A percentile compares a stretch with the other conserved stretches of the same genome.
Evolutionary conservation across 2,329 filamentous ascomycete genomes (phyloP).

Genomic region (Bipolaris gigantea): DNA sequence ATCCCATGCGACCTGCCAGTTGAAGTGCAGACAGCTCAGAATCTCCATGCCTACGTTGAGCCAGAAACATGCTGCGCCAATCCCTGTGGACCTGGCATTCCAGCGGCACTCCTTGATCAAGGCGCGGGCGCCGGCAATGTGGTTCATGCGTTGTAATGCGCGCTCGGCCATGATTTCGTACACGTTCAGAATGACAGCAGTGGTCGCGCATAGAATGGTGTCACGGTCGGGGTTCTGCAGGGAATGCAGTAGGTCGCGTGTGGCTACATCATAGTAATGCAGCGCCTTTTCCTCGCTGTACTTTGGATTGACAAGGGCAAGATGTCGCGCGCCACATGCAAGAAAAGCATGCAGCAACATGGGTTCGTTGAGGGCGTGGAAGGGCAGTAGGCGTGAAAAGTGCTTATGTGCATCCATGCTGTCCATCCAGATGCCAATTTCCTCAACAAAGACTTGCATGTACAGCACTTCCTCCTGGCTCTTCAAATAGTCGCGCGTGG

Average conservation of each 20-base stretch:
- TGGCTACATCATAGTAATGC: slow-evolving; percentile 84
- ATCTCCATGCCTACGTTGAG: slow-evolving; percentile 88
- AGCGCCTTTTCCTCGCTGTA: slow-evolving; percentile 77
- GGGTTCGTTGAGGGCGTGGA: slow-evolving; percentile 76
- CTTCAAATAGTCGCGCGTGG: slow-evolving; percentile 65
- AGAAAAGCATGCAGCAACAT: slow-evolving; percentile 89
- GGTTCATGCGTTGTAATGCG: slow-evolving; percentile 79
- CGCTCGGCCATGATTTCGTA: slow-evolving; percentile 91
- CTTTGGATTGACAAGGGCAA: slow-evolving; percentile 69
- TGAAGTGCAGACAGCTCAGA: slow-evolving; percentile 82
- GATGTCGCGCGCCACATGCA: slow-evolving; percentile 82
- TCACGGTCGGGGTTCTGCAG: slow-evolving; percentile 85
- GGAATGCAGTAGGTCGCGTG: slow-evolving; percentile 72
- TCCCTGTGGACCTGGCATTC: slow-evolving; percentile 76
- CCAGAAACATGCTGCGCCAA: slow-evolving; percentile 92
- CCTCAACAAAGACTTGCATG: slow-evolving; percentile 89
- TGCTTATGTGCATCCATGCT: slow-evolving; percentile 82
- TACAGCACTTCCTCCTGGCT: slow-evolving; percentile 79
- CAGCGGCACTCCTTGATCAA: slow-evolving; percentile 88
- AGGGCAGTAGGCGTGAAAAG: slow-evolving; percentile 82
- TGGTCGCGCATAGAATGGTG: slow-evolving; percentile 80
- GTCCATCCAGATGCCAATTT: slow-evolving; percentile 94
- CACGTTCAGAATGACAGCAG: slow-evolving; percentile 84
- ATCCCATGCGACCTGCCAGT: slow-evolving; percentile 85
- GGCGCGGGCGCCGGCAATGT: slow-evolving; percentile 81